Base-by-base conservation (phyloP, 768 basidiomycete genomes). In the Agrocybe chaxingu region DNA sequence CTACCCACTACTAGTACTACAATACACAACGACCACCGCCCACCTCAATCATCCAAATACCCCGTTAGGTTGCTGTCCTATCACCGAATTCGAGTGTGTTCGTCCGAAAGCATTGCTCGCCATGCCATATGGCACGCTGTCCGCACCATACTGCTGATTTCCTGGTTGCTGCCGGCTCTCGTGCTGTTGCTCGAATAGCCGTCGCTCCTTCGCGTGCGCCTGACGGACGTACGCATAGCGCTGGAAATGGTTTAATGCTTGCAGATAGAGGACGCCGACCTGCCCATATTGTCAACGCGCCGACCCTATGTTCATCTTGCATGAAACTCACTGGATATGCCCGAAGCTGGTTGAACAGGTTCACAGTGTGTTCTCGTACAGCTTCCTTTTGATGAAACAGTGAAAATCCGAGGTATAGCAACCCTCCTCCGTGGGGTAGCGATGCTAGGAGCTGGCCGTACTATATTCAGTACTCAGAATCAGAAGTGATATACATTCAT, bases 171-270 rank as follows among this genome's bases (percentile, higher is more conserved):
- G 59, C 36, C 54, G 56, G 32, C 57, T 62, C 34, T 43, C 47
- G 39, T 67, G 62, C 34, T 70, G 68, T 19, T 70, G 66, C 19
- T 69, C 65, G 43, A 53, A 38, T 4, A 19, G 11, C 30, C 59
- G 45, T 36, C 66, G 68, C 53, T 91, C 86, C 33, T 78, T 76
- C 10, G 80, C 81, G 62, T 89, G 79, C 0, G 89, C 90, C 64
- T 90, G 86, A 39, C 92, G 80, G 19, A 90, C 82, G 60, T 92
- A 95, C 0, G 93, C 89, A 51, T 91, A 88, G 3, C 89, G 82
- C 61, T 93, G 91, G 65, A 95, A 96, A 58, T 90, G 87, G 63
- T 94, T 96, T 19, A 96, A 75, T 8, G 80, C 72, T 62, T 88
- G 83, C 33, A 95, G 68, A 62, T 85, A 91, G 47, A 87, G 73